These are phyloP conservation scores for Laguncularia racemosa DNA, from an alignment of 345 rosid genomes.

Conservation along the genomic window DNA sequence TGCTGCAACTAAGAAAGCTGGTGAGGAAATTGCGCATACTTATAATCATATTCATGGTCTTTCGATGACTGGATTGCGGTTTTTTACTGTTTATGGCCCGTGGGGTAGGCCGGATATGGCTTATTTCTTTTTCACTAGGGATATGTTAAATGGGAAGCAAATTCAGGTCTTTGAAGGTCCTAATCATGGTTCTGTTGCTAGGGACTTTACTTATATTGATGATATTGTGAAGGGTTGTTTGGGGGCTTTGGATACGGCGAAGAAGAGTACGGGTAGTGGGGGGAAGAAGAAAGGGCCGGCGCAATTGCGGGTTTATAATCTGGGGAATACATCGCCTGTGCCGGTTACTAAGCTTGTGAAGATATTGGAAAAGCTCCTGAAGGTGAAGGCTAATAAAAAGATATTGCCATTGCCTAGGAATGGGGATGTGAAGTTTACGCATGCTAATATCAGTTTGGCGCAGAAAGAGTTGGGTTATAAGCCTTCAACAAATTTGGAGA, in stretches of 20 bases:
- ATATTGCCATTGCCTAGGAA: slow-evolving; percentile 51
- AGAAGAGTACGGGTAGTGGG: slow-evolving; percentile 65
- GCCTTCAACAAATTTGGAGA: slow-evolving; percentile 52
- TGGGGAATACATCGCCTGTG: slow-evolving; percentile 60
- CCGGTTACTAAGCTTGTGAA: slow-evolving; percentile 50
- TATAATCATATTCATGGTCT: slow-evolving; percentile 69
- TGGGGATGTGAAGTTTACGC: slow-evolving; percentile 65
- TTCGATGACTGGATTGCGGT: slow-evolving; percentile 51
- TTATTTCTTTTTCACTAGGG: slow-evolving; percentile 57
- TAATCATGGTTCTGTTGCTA: slow-evolving; percentile 49
- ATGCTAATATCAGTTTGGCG: slow-evolving; percentile 54
- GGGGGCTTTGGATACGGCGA: slow-evolving; percentile 53
- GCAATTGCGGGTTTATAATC: slow-evolving; percentile 46
- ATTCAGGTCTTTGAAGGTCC: slow-evolving; percentile 39
- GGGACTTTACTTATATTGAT: slow-evolving; percentile 67
- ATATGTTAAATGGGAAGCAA: slow-evolving; percentile 44
- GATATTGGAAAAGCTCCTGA: slow-evolving; percentile 54
- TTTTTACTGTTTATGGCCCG: slow-evolving; percentile 71
- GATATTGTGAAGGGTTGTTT: slow-evolving; percentile 65
- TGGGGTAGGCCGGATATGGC: slow-evolving; percentile 82
- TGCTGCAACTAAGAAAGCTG: slow-evolving; percentile 68
- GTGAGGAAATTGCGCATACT: slow-evolving; percentile 58
- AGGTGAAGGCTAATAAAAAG: slow-evolving; percentile 53
- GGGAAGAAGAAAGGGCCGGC: slow-evolving; percentile 58
- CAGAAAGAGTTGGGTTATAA: slow-evolving; percentile 46